phyloP scores from a whole-genome alignment of 75 land plant genomes.

The Sequoia sempervirens region DNA sequence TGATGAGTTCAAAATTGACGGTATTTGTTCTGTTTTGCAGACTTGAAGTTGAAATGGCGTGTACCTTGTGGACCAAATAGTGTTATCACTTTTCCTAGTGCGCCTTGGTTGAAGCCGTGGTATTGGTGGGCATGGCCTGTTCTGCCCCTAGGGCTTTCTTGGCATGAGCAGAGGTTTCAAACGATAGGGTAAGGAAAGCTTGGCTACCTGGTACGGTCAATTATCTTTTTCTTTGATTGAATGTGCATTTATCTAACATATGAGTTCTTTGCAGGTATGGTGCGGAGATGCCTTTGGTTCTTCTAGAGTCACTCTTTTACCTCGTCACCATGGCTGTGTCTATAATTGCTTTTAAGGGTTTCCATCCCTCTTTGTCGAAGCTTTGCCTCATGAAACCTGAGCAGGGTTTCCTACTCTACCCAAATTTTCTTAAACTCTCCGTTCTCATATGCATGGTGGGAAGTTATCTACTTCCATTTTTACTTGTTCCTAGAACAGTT shows the following conservation, averaged over 20 bases:
- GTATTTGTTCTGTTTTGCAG: constrained; percentile 27
- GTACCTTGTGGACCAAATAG: constrained; percentile 96
- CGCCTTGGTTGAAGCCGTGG: constrained; percentile 89
- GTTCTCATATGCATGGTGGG: constrained; percentile 47
- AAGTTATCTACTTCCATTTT: constrained; percentile 62
- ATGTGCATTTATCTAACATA: not conserved
- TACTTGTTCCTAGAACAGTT: constrained; percentile 64
- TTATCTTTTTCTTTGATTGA: not conserved
- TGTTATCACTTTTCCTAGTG: constrained; percentile 87
- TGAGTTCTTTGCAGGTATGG: constrained; percentile 48
- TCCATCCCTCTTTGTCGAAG: constrained; percentile 39
- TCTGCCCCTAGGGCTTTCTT: constrained; percentile 74
- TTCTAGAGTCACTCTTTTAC: constrained; percentile 48
- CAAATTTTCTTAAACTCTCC: constrained; percentile 33
- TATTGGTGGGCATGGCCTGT: constrained; percentile 98
- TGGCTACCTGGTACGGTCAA: not conserved
- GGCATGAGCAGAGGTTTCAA: constrained; percentile 76
- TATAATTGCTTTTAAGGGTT: constrained; percentile 16
- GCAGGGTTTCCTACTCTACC: constrained; percentile 28
- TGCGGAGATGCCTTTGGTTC: constrained; percentile 51
- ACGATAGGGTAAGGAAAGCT: constrained; percentile 64
- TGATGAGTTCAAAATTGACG: not conserved
- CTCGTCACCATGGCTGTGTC: constrained; percentile 33
- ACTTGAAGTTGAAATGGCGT: constrained; percentile 74
- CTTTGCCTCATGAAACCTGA: constrained; percentile 45